Evolutionary conservation across 1,139 yeast species (phyloP).

Genomic region (Saccharomyces hybrid): DNA sequence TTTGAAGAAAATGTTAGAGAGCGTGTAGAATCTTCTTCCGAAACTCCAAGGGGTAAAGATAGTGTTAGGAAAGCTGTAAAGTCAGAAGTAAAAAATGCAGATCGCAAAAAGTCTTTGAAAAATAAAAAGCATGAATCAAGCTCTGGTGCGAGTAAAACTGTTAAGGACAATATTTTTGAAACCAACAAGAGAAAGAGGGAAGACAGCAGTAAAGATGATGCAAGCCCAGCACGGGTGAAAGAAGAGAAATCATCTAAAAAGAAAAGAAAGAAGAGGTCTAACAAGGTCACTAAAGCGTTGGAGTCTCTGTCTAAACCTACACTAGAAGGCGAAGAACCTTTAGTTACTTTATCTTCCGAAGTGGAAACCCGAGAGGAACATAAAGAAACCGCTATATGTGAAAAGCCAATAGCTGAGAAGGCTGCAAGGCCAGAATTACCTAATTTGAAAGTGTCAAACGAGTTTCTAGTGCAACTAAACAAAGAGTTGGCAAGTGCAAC

Average conservation of each 20-base stretch:
- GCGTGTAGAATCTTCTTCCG: not conserved
- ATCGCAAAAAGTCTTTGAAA: not conserved
- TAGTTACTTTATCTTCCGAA: not conserved
- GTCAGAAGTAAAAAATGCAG: not conserved
- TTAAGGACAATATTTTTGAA: not conserved
- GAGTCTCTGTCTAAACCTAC: not conserved
- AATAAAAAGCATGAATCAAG: not conserved
- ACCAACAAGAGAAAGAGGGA: not conserved
- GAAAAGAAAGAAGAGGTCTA: not conserved
- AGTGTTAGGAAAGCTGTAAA: not conserved
- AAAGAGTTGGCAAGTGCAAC: conserved; percentile 2
- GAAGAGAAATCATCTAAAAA: not conserved
- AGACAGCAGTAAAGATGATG: not conserved
- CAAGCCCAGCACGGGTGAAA: not conserved
- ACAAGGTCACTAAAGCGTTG: not conserved
- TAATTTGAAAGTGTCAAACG: conserved; percentile 11
- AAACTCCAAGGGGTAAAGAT: not conserved
- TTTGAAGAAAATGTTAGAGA: conserved; percentile 34
- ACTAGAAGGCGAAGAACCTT: not conserved
- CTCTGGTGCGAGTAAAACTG: not conserved
- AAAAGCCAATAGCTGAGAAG: not conserved
- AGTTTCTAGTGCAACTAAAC: conserved; percentile 6
- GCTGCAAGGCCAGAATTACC: conserved; percentile 7
- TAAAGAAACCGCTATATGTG: not conserved
- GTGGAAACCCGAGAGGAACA: not conserved